Conservation (phyloP, 192 early-diverging fungal genomes). For the Chytriomyces confervae region DNA sequence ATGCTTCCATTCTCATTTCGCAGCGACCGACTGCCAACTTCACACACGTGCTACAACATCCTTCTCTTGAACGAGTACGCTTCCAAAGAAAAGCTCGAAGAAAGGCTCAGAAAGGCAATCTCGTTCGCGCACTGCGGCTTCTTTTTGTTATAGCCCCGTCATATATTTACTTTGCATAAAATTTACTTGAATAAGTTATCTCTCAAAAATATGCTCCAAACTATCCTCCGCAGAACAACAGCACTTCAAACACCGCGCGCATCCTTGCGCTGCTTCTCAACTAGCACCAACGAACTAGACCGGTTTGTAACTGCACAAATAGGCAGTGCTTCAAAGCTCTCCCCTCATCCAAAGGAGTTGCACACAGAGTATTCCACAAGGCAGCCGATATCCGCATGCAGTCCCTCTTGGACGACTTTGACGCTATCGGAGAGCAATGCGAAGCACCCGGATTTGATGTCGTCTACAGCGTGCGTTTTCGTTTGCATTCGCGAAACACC, state of each 20-base stretch:
- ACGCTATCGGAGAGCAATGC: conserved; percentile 23
- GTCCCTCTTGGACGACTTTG: conserved; percentile 21
- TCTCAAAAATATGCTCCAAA: too few relatives aligned
- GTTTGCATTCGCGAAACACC: too few relatives aligned
- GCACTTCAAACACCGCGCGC: too few relatives aligned
- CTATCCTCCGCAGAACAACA: too few relatives aligned
- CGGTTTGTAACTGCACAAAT: too few relatives aligned
- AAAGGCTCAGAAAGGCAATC: conserved; percentile 79
- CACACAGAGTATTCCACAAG: conserved; percentile 18
- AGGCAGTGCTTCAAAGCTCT: too few relatives aligned
- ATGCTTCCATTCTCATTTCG: background rate
- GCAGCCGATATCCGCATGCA: conserved; percentile 24
- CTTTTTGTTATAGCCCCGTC: conserved; percentile 42
- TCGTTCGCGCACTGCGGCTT: conserved; percentile 65
- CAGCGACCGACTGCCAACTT: conserved; percentile 78
- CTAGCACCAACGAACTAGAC: too few relatives aligned
- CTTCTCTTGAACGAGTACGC: conserved; percentile 85
- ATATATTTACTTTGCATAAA: background rate
- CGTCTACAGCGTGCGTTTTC: conserved; percentile 21
- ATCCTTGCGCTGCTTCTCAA: too few relatives aligned
- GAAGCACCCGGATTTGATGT: conserved; percentile 29
- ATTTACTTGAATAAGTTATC: too few relatives aligned
- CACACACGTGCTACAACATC: conserved; percentile 94
- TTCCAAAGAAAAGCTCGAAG: conserved; percentile 76
- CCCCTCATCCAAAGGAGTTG: too few relatives aligned